phyloP scores from a whole-genome alignment of 2,329 filamentous ascomycete species.

The Paraphaeosphaeria minitans region DNA sequence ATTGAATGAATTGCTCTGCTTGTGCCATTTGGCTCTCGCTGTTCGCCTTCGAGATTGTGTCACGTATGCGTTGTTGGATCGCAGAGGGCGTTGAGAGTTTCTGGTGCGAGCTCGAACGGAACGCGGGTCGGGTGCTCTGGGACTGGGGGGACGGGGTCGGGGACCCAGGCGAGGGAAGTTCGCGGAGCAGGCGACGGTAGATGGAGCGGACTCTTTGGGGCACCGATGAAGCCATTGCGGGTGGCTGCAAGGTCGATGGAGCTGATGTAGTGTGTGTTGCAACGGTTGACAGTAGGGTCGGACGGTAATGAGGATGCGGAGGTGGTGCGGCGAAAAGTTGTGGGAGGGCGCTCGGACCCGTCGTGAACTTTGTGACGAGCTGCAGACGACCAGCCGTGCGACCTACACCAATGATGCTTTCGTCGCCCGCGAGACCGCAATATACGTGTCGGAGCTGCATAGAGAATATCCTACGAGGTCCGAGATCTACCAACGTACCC shows the following conservation, averaged over 20 bases:
- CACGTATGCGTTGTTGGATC: conserved; percentile 72
- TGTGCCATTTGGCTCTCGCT: conserved; percentile 48
- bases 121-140: conserved; percentile 50
- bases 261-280: background rate
- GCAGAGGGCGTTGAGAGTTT: conserved; percentile 64
- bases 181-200: conserved; percentile 87
- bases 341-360: conserved; percentile 29
- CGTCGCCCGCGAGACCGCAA: conserved; percentile 14
- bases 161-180: conserved; percentile 72
- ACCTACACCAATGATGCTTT: conserved; percentile 16
- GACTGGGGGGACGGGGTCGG: conserved; percentile 48
- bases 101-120: conserved; percentile 32
- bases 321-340: conserved; percentile 38
- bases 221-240: conserved; percentile 47
- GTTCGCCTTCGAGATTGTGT: conserved; percentile 57
- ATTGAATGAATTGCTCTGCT: conserved; percentile 79
- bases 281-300: conserved; percentile 6
- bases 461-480: conserved; percentile 10
- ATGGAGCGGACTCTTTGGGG: conserved; percentile 71
- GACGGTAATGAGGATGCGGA: conserved; percentile 18
- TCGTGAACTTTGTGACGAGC: conserved; percentile 17
- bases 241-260: background rate
- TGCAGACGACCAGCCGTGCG: conserved; percentile 4
- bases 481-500: conserved; percentile 1
- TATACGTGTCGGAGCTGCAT: conserved; percentile 31